Evolutionary conservation across 192 early-diverging fungal genomes (phyloP), one percentile per base, ranked within the genome.

Genomic region (Spizellomyces punctatus): DNA sequence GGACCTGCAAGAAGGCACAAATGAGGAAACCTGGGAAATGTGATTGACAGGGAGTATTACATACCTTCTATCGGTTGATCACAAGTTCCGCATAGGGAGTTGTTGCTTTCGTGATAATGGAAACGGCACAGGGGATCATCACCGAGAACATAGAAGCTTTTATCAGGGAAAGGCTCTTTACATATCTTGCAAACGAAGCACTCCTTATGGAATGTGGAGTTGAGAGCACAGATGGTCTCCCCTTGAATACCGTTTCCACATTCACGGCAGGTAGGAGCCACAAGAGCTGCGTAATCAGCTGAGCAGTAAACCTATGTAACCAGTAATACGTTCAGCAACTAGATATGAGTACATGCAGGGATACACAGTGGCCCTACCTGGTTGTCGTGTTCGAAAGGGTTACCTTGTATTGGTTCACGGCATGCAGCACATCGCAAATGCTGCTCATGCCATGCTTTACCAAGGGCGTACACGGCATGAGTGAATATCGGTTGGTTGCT

Each of bases 71-170:
- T 96, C 10, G 93, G 93, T 19, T 92, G 78, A 43, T 82, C 80
- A 72, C 93, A 96, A 12, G 78, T 74, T 60, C 83, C 86, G 72
- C 95, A 96, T 41, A 96, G 84, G 21, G 93, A 94, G 61, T 89
- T 88, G 73, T 94, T 94, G 63, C 90, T 78, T 82, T 89, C 85
- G 67, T 96, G 94, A 72, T 94, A 96, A 81, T 95, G 92, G 42
- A 90, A 83, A 62, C 86, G 80, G 78, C 94, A 95, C 76, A 93
- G 92, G 58, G 94, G 95, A 46, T 83, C 81, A 76, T 92, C 85
- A 2, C 92, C 89, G 75, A 88, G 88, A n/a, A 96, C 95, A 75
- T 95, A 96, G 71, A 96, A 96, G 58, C 84, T 89, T 66, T 90
- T 91, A 68, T 92, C 89, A 7, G 90, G 90, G 73, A 93, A 93